Percentiles rank a stretch among this genome's conserved stretches.
phyloP scores from a whole-genome alignment of 106 monocot species.

The Dendrobium officinale region DNA sequence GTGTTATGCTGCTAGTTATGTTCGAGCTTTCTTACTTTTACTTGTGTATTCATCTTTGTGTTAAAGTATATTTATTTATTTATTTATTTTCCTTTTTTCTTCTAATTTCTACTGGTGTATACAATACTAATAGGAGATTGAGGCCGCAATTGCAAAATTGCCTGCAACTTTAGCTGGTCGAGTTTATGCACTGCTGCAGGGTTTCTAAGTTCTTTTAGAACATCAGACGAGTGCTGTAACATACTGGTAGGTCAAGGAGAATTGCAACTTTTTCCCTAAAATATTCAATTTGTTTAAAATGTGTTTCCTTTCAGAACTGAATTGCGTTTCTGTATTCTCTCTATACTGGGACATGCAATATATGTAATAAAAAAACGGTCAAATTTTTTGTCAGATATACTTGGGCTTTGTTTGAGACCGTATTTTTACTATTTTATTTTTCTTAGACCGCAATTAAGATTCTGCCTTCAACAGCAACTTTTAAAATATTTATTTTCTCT shows the following conservation, averaged over 20 bases:
- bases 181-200: constrained; percentile 5
- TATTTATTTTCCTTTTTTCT: not conserved
- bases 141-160: constrained; percentile 4
- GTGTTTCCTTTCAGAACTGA: not conserved
- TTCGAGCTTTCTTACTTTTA: not conserved
- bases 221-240: not conserved
- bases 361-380: not conserved
- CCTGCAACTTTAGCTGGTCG: constrained; percentile 9
- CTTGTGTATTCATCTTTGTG: not conserved
- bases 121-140: not conserved
- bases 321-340: not conserved
- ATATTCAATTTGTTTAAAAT: not conserved
- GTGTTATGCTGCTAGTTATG: not conserved
- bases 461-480: too few relatives aligned
- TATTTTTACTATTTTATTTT: not conserved
- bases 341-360: not conserved
- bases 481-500: too few relatives aligned
- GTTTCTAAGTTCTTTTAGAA: constrained; percentile 6
- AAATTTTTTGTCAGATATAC: not conserved
- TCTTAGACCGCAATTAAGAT: not conserved
- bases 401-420: too few relatives aligned
- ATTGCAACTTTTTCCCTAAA: not conserved
- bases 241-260: not conserved
- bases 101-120: not conserved
- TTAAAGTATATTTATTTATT: not conserved